Percentiles rank a stretch among this genome's conserved stretches.
Conservation (phyloP, 441 rosid species). For the Euphorbia schlechtendalii region DNA sequence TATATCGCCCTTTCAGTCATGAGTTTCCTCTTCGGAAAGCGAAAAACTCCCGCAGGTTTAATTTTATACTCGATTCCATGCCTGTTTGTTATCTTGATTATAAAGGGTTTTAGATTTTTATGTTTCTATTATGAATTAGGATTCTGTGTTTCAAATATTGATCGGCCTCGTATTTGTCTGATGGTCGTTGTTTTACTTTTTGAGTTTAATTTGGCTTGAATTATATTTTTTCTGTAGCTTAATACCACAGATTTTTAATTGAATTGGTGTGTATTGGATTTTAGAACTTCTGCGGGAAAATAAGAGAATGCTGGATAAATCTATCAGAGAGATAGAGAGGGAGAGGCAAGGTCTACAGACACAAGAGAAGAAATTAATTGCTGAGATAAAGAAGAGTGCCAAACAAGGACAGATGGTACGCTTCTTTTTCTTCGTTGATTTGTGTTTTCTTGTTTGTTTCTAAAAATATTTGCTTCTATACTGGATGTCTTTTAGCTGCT, state of each 20-base stretch:
- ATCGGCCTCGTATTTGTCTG: background rate
- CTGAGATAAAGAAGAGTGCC: conserved; percentile 77
- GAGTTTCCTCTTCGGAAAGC: conserved; percentile 87
- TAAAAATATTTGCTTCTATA: background rate
- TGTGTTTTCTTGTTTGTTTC: background rate
- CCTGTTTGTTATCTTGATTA: no score
- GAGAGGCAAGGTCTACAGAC: conserved; percentile 82
- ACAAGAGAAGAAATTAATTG: conserved; percentile 79
- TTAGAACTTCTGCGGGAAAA: conserved; percentile 83
- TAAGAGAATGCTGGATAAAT: conserved; percentile 85
- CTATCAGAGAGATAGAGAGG: conserved; percentile 85
- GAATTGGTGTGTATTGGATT: background rate
- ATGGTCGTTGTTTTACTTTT: background rate
- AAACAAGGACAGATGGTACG: conserved; percentile 90
- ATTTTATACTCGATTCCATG: no score
- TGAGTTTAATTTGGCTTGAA: background rate
- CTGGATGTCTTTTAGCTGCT: background rate
- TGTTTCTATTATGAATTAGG: background rate
- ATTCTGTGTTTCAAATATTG: background rate
- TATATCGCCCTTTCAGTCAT: conserved; percentile 20
- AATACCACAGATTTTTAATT: background rate
- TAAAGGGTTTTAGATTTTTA: no score
- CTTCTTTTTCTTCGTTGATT: background rate
- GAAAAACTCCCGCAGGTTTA: conserved; percentile 89
- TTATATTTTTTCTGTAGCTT: no score